Base-by-base conservation (phyloP, 1,284 basidiomycete species). In the Austroboletus niveus region DNA sequence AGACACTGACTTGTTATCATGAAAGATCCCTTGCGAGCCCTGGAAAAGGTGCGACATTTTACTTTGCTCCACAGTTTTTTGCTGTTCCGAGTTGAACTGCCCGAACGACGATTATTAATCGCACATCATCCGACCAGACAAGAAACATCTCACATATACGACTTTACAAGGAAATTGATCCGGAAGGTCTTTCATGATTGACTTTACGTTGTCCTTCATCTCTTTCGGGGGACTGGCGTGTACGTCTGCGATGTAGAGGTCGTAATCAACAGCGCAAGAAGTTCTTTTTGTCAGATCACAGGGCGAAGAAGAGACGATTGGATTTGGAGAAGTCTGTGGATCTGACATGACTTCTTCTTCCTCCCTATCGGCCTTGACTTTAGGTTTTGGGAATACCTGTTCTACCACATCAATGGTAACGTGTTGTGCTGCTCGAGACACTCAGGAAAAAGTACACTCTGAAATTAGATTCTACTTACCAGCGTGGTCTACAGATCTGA, bases 51-150 rank as follows among this genome's bases (percentile, higher is more conserved):
- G 39, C 39, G 39, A 40, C 11, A 40, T 40, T 24, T 24, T 8
- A 8, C 22, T 40, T 40, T 40, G 20, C 12, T 9, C 20, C 4
- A 40, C 39, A 40, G 10, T 20, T 15, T 38, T 32, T 17, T 45
- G 10, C 39, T 60, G 58, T 31, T 59, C 42, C 3, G 30, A 39
- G 34, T 59, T 60, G 5, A 63, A 60, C 58, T 60, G 24, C 15
- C 43, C 7, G 11, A 48, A 3, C n/a, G 17, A 10, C 3, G 9
- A 24, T 9, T 8, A 22, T 20, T 0, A 24, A 12, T 22, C 12
- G 22, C 5, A 9, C 3, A 2, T 40, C 2, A 22, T 40, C 39
- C 4, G 9, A 20, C 3, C 5, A 30, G 12, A 11, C 24, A 29
- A 35, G 15, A 20, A 42, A 29, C 8, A 1, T 14, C 10, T 15